Conservation (phyloP, 2,329 filamentous ascomycete genomes). For the Orbilia javanica region DNA sequence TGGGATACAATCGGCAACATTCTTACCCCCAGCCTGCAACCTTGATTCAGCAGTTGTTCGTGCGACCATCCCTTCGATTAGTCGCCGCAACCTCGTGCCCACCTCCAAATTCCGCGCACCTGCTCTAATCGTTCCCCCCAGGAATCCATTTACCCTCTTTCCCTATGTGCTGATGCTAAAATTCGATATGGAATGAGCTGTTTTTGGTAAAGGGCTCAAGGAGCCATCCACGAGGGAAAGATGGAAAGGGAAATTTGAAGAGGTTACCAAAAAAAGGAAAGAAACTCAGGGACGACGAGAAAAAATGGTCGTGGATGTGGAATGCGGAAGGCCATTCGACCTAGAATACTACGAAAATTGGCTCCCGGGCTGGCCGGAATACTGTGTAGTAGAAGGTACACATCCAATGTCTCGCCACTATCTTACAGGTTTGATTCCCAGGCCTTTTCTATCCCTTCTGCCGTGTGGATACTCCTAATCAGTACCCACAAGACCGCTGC, state of each 20-base stretch:
- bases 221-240: neutral
- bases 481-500: neutral
- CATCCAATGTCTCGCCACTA: conserved; percentile 43
- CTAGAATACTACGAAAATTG: neutral
- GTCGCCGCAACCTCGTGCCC: conserved; percentile 33
- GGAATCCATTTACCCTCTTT: conserved; percentile 37
- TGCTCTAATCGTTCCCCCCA: conserved; percentile 15
- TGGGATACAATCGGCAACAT: conserved; percentile 51
- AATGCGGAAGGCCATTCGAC: conserved; percentile 40
- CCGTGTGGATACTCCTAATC: conserved; percentile 6
- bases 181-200: conserved; percentile 38
- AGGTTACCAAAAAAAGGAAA: neutral
- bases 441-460: neutral
- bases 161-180: neutral
- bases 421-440: conserved; percentile 8
- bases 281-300: conserved; percentile 21
- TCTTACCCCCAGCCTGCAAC: conserved; percentile 11
- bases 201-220: conserved; percentile 30
- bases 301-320: conserved; percentile 11
- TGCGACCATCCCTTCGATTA: conserved; percentile 29
- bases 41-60: conserved; percentile 29
- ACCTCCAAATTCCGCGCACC: conserved; percentile 9
- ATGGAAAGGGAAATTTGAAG: neutral
- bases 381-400: conserved; percentile 10
- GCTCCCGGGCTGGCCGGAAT: too few relatives aligned